A percentile compares a stretch with the other conserved stretches of the same genome.
Evolutionary conservation across 495 filamentous ascomycete species (phyloP).

Genomic region (Neurospora africana): DNA sequence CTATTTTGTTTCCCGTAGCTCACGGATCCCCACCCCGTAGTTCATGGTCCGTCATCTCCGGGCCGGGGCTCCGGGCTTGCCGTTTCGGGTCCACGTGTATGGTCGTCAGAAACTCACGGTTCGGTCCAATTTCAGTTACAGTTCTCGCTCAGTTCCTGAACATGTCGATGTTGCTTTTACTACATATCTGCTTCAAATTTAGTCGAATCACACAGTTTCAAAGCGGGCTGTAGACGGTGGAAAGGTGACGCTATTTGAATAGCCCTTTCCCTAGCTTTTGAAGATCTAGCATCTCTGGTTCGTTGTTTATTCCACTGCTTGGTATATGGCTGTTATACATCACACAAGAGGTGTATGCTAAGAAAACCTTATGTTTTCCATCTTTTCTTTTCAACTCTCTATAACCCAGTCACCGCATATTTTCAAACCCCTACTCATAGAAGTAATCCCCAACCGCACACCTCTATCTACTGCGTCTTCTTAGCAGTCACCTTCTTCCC

Average conservation of each 20-base stretch:
- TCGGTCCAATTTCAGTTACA: neutral
- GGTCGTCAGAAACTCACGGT: neutral
- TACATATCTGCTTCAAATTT: neutral
- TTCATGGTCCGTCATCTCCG: neutral
- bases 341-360: neutral
- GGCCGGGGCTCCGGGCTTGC: neutral
- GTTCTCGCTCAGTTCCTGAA: neutral
- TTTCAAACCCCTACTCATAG: neutral
- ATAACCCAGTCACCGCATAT: neutral
- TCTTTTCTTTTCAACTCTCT: neutral
- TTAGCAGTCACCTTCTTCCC: slow-evolving; percentile 41
- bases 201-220: neutral
- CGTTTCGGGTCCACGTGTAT: neutral
- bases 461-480: slow-evolving; percentile 54
- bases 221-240: neutral
- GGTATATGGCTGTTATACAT: neutral
- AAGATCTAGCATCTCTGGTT: too few species aligned
- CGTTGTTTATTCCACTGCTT: neutral
- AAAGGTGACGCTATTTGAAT: neutral
- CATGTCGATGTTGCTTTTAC: neutral
- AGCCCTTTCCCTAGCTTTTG: neutral
- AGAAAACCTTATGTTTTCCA: neutral
- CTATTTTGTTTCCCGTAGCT: neutral
- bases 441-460: neutral
- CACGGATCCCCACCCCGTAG: neutral